A percentile compares a stretch with the other conserved stretches of the same genome.
phyloP scores from a whole-genome alignment of 192 early-diverging fungal genomes.

The Podila horticola region DNA sequence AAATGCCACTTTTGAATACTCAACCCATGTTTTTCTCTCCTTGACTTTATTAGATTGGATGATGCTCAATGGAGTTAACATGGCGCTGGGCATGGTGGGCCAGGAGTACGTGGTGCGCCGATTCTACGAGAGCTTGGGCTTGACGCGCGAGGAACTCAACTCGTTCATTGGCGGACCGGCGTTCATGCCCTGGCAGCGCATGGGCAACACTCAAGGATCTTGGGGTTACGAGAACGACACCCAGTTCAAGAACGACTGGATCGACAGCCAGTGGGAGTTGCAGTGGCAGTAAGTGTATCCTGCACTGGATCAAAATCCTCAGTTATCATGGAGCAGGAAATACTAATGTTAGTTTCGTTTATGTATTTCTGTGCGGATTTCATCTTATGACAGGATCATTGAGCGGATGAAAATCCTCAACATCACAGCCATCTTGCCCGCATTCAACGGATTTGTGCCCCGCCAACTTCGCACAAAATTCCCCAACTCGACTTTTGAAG shows the following conservation, averaged over 20 bases:
- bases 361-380: neutral
- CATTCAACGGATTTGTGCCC: conserved; percentile 50
- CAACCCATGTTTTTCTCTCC: no score
- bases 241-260: conserved; percentile 41
- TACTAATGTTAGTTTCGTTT: neutral
- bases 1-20: no score
- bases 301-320: neutral
- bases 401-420: conserved; percentile 34
- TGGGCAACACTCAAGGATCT: conserved; percentile 43
- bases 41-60: conserved; percentile 34
- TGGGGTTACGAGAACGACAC: conserved; percentile 27
- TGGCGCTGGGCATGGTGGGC: conserved; percentile 41
- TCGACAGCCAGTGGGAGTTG: conserved; percentile 45
- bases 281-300: conserved; percentile 20
- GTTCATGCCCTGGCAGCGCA: conserved; percentile 47
- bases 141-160: conserved; percentile 14
- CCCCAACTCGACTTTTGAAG: conserved; percentile 17
- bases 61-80: conserved; percentile 46
- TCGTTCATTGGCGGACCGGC: conserved; percentile 38
- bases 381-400: conserved; percentile 19
- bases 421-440: conserved; percentile 36
- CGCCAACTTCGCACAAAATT: conserved; percentile 4
- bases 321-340: no score
- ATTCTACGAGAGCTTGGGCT: conserved; percentile 34
- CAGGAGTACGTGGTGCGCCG: conserved; percentile 42